phyloP scores from a whole-genome alignment of 2,329 filamentous ascomycete genomes.

The Coniochaeta sp. region DNA sequence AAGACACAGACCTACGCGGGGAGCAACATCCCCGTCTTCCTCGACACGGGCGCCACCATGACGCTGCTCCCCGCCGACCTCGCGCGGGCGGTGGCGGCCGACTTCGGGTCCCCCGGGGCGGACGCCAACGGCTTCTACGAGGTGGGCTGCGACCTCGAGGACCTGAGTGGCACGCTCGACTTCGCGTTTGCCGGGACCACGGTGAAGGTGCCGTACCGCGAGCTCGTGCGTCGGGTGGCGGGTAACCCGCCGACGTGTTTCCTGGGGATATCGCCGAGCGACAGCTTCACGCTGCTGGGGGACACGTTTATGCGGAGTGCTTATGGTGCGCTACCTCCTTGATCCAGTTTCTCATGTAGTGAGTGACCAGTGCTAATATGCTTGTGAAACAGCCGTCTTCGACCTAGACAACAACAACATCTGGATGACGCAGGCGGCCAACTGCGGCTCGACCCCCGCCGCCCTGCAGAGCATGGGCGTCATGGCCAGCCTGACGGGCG shows the following conservation, averaged over 20 bases:
- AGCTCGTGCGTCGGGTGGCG: constrained; percentile 35
- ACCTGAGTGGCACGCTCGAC: constrained; percentile 34
- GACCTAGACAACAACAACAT: constrained; percentile 40
- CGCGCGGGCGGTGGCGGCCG: constrained; percentile 38
- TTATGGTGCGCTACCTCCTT: constrained; percentile 30
- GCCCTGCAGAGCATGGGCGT: constrained; percentile 25
- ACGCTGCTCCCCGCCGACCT: constrained; percentile 56
- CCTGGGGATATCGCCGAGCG: constrained; percentile 40
- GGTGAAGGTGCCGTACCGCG: constrained; percentile 40
- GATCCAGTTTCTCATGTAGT: not conserved
- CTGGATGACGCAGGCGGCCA: constrained; percentile 41
- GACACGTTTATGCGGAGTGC: constrained; percentile 51
- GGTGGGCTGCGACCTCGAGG: constrained; percentile 35
- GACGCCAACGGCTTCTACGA: constrained; percentile 36
- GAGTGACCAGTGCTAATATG: constrained; percentile 2
- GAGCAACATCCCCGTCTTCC: constrained; percentile 47
- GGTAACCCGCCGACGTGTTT: constrained; percentile 30
- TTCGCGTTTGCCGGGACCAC: constrained; percentile 41
- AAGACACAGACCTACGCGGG: constrained; percentile 23
- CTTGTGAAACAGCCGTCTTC: constrained; percentile 31
- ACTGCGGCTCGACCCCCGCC: constrained; percentile 40
- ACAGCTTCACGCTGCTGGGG: constrained; percentile 45
- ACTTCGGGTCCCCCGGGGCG: constrained; percentile 35
- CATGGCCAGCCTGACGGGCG: constrained; percentile 16
- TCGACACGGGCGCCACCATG: constrained; percentile 65